Conservation (phyloP, 2,329 filamentous ascomycete genomes). For the Curvularia verruculosa region DNA sequence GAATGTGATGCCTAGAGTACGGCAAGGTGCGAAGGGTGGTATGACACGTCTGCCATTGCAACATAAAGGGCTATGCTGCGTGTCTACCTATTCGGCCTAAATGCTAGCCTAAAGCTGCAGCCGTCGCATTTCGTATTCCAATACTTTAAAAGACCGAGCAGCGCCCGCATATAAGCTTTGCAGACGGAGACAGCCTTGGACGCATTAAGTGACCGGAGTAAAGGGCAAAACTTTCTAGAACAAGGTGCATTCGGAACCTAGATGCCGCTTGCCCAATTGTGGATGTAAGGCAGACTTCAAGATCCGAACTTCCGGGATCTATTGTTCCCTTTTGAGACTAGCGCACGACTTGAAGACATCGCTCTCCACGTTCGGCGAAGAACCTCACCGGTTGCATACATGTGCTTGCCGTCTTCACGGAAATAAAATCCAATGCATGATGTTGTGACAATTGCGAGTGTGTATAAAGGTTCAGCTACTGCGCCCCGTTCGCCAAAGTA, state of each 20-base stretch:
- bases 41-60: not conserved
- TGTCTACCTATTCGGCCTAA: not conserved
- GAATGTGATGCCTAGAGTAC: not conserved
- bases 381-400: constrained; percentile 2
- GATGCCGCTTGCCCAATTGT: too few relatives aligned
- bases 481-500: not conserved
- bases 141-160: not conserved
- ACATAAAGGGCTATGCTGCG: not conserved
- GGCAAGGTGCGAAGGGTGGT: constrained; percentile 1
- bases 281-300: not conserved
- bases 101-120: not conserved
- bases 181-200: not conserved
- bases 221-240: not conserved
- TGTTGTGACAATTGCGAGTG: not conserved
- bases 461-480: constrained; percentile 5
- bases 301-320: not conserved
- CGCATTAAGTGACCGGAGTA: not conserved
- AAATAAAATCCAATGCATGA: not conserved
- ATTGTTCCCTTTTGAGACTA: not conserved
- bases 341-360: not conserved
- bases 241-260: not conserved
- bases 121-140: not conserved
- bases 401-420: constrained; percentile 3
- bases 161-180: not conserved
- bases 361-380: not conserved